Evolutionary conservation across 2,329 filamentous ascomycete genomes (phyloP).

Genomic region (Colletotrichum cereale): DNA sequence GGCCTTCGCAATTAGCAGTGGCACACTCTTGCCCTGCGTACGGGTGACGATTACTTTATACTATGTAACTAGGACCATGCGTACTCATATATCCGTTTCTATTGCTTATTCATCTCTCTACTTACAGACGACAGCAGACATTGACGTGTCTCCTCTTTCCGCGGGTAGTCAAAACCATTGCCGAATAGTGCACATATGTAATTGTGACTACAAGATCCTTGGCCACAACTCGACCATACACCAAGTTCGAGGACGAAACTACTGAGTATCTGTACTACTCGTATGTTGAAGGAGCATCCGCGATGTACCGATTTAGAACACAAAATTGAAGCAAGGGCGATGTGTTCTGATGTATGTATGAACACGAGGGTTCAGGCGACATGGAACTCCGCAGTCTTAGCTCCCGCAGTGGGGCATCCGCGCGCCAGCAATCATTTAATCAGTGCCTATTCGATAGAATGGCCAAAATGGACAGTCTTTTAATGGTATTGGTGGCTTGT

Average conservation of each 20-base stretch:
- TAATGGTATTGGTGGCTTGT: not conserved
- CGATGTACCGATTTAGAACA: not conserved
- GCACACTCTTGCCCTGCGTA: not conserved
- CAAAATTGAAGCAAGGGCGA: not conserved
- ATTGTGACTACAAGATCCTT: not conserved
- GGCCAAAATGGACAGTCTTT: not conserved
- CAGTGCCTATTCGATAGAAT: not conserved
- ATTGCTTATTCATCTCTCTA: too few relatives aligned
- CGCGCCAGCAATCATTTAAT: not conserved
- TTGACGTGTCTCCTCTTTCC: too few relatives aligned
- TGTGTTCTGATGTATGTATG: not conserved
- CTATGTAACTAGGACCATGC: not conserved
- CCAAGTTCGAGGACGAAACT: not conserved
- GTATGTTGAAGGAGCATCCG: not conserved
- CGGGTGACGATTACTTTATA: not conserved
- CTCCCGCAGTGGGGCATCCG: not conserved
- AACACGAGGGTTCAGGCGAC: not conserved
- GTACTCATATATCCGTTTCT: not conserved
- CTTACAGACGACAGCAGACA: not conserved
- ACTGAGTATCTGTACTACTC: not conserved
- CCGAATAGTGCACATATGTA: too few relatives aligned
- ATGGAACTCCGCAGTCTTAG: not conserved
- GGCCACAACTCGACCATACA: not conserved
- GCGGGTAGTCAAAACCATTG: not conserved
- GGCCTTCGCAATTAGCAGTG: not conserved